phyloP scores from a whole-genome alignment of 306 rosid genomes.

The Acacia confusa region DNA sequence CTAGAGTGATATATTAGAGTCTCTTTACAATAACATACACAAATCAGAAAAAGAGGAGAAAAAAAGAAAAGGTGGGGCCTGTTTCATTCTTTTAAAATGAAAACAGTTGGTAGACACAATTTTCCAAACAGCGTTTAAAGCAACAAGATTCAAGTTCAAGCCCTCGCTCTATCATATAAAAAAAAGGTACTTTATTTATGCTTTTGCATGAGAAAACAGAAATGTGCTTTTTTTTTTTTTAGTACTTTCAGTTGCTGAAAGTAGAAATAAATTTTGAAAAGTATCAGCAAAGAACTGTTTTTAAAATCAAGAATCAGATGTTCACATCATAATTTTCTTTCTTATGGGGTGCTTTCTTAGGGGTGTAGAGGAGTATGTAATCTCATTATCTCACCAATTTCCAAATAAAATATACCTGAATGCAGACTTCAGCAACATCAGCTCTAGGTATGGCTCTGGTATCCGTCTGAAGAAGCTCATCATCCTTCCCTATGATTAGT shows the following conservation, averaged over 20 bases:
- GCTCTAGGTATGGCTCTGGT: constrained; percentile 80
- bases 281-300: not conserved
- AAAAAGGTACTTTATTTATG: not conserved
- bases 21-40: not conserved
- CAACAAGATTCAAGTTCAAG: not conserved
- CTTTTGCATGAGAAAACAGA: not conserved
- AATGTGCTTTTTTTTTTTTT: not conserved
- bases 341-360: not conserved
- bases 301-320: not conserved
- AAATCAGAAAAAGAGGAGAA: not conserved
- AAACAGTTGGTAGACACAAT: not conserved
- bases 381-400: not conserved
- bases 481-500: constrained; percentile 81
- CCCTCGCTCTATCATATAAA: not conserved
- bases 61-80: not conserved
- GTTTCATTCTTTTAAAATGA: not conserved
- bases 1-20: no score
- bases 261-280: not conserved
- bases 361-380: not conserved
- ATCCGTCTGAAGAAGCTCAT: constrained; percentile 83
- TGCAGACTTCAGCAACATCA: constrained; percentile 89
- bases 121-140: not conserved
- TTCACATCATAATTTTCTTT: not conserved
- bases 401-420: constrained; percentile 63
- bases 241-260: not conserved